These are phyloP conservation scores for Scleroderma citrinum DNA, from an alignment of 768 basidiomycete species.

Conservation along the genomic window DNA sequence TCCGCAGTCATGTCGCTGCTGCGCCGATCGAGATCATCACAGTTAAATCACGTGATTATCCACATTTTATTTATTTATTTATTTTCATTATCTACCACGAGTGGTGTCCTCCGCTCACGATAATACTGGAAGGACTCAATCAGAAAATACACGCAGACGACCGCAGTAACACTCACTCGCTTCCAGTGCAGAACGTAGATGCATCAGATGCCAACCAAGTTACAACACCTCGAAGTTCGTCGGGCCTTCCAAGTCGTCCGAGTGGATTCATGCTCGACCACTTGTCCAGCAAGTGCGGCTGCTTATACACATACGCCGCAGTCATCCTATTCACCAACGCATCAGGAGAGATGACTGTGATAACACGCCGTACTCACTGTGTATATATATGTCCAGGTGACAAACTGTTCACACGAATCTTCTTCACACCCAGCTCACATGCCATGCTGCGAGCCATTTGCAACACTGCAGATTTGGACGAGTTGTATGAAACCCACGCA, in stretches of 20 bases:
- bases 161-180: slow-evolving; percentile 52
- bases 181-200: slow-evolving; percentile 73
- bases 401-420: slow-evolving; percentile 69
- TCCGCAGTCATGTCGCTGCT: slow-evolving; percentile 27
- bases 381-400: slow-evolving; percentile 78
- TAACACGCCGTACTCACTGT: slow-evolving; percentile 32
- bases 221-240: slow-evolving; percentile 68
- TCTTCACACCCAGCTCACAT: slow-evolving; percentile 61
- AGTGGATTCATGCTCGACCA: slow-evolving; percentile 70
- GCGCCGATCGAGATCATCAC: slow-evolving; percentile 31
- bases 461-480: slow-evolving; percentile 70
- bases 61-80: background rate
- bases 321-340: slow-evolving; percentile 51
- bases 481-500: slow-evolving; percentile 72
- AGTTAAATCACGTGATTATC: slow-evolving; percentile 9
- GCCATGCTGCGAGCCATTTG: slow-evolving; percentile 83
- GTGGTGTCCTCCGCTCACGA: slow-evolving; percentile 28
- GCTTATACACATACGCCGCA: slow-evolving; percentile 58
- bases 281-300: slow-evolving; percentile 56
- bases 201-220: slow-evolving; percentile 73
- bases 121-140: slow-evolving; percentile 13
- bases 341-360: background rate
- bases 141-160: background rate
- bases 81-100: slow-evolving; percentile 20
- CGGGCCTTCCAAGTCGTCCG: slow-evolving; percentile 62